phyloP scores from a whole-genome alignment of 345 rosid species.

The Pugionium dolabratum region DNA sequence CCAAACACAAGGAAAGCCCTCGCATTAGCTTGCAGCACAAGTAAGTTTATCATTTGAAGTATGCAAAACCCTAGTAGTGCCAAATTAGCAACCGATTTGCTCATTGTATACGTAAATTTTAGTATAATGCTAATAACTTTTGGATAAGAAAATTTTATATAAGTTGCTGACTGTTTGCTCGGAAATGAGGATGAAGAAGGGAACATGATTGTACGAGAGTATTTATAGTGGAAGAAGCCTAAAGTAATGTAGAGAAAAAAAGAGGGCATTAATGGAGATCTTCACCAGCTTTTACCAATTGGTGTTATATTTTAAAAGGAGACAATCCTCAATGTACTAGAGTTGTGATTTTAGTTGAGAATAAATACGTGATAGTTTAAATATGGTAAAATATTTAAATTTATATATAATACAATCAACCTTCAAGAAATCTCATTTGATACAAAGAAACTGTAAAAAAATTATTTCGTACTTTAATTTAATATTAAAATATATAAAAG shows the following conservation, averaged over 20 bases:
- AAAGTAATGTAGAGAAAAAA: constrained; percentile 17
- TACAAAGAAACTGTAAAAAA: no score
- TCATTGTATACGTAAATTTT: constrained; percentile 13
- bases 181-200: constrained; percentile 28
- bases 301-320: constrained; percentile 22
- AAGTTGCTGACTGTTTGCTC: constrained; percentile 14
- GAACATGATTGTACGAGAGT: constrained; percentile 8
- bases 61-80: constrained; percentile 32
- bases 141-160: background rate
- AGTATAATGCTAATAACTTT: background rate
- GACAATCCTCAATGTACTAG: constrained; percentile 24
- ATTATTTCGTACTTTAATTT: no score
- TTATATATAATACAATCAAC: background rate
- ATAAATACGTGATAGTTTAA: constrained; percentile 28
- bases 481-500: no score
- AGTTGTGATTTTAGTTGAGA: constrained; percentile 32
- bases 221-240: constrained; percentile 28
- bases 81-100: constrained; percentile 9
- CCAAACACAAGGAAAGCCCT: constrained; percentile 66
- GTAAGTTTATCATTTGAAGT: constrained; percentile 24
- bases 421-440: background rate
- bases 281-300: constrained; percentile 34
- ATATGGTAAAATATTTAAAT: constrained; percentile 11
- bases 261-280: constrained; percentile 33
- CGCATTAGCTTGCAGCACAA: constrained; percentile 42